Percentiles rank a stretch among this genome's conserved stretches.
These are phyloP conservation scores for Sorghum bicolor DNA, from an alignment of 176 grass and related monocot genomes.

Conservation along the genomic window DNA sequence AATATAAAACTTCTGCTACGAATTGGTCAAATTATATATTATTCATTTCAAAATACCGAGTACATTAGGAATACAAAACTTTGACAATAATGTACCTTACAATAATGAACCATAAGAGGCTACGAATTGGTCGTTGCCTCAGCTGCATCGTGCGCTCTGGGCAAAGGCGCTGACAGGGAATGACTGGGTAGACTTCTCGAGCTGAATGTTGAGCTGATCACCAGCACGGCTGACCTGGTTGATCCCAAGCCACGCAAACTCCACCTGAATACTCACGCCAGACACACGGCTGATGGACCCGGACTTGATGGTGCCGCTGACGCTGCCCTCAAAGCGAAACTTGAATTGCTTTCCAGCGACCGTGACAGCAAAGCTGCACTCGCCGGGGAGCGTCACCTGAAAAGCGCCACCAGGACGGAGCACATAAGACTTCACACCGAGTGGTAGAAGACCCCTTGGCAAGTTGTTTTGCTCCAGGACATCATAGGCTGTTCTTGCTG, in stretches of 20 bases:
- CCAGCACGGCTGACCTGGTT: not conserved
- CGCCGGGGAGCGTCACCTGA: not conserved
- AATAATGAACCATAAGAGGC: too few species aligned
- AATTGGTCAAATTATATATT: too few species aligned
- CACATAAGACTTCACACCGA: not conserved
- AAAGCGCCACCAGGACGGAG: not conserved
- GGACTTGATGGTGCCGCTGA: not conserved
- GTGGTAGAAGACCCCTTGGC: not conserved
- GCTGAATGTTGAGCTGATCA: not conserved
- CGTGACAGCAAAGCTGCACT: not conserved
- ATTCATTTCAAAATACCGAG: too few species aligned
- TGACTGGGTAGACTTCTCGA: not conserved
- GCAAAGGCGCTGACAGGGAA: not conserved
- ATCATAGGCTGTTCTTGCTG: not conserved
- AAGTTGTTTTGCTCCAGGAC: not conserved
- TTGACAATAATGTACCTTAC: too few species aligned
- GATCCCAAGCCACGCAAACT: not conserved
- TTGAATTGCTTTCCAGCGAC: not conserved
- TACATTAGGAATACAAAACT: too few species aligned
- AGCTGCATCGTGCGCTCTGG: not conserved
- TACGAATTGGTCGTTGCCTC: too few species aligned
- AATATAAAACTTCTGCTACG: too few species aligned
- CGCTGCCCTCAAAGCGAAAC: not conserved
- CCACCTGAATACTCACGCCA: not conserved
- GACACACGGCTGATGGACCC: not conserved